A percentile compares a stretch with the other conserved stretches of the same genome.
Evolutionary conservation across 805 yeast species (phyloP).

Genomic region (Kluyveromyces lactis): DNA sequence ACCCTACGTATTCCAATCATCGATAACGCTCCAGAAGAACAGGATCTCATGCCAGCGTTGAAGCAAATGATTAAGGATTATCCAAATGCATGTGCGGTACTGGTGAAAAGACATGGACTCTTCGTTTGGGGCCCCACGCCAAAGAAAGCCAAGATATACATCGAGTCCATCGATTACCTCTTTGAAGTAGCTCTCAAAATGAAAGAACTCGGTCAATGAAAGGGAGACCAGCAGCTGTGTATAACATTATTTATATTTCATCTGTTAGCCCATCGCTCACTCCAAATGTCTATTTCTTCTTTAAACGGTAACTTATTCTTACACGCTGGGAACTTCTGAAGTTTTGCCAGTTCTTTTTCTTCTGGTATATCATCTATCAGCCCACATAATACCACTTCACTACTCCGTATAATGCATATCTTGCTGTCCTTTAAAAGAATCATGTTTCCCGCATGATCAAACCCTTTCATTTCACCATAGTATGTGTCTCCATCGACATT

Average conservation of each 20-base stretch:
- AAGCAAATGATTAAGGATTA: constrained; percentile 56
- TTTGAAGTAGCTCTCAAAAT: constrained; percentile 78
- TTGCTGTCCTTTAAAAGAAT: constrained; percentile 34
- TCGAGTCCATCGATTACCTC: constrained; percentile 87
- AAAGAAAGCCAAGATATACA: constrained; percentile 88
- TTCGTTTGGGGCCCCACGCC: constrained; percentile 94
- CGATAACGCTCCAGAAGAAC: constrained; percentile 85
- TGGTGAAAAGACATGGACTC: constrained; percentile 89
- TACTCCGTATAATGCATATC: constrained; percentile 24
- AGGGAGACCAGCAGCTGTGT: no score
- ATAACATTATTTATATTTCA: no score
- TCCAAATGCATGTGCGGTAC: constrained; percentile 76
- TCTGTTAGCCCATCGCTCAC: background rate
- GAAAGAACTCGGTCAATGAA: constrained; percentile 42
- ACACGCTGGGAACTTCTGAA: constrained; percentile 1
- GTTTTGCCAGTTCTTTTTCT: background rate
- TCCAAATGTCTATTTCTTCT: constrained; percentile 3
- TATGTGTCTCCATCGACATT: constrained; percentile 50
- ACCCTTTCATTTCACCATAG: constrained; percentile 46
- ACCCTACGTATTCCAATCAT: constrained; percentile 80
- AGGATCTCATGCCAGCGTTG: constrained; percentile 62
- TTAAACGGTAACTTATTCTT: background rate
- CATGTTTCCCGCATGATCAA: constrained; percentile 56
- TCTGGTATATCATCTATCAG: constrained; percentile 11
- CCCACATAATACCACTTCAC: constrained; percentile 27